Conservation (phyloP, 306 rosid species). For the Carpinus fangiana region DNA sequence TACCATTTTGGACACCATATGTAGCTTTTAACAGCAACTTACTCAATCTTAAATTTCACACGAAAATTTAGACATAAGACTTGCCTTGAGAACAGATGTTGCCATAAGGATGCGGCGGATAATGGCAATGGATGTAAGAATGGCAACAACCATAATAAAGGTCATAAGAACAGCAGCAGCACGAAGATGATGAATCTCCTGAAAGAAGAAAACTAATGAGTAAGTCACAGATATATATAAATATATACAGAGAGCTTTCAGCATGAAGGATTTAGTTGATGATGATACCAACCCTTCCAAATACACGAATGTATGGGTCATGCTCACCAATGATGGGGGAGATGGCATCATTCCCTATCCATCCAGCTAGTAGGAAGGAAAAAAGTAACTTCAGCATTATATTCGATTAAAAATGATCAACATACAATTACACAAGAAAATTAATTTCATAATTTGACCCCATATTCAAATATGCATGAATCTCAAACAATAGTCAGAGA, state of each 20-base stretch:
- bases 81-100: constrained; percentile 94
- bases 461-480: background rate
- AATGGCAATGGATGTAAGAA: constrained; percentile 88
- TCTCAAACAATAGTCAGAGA: constrained; percentile 6
- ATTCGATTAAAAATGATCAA: constrained; percentile 17
- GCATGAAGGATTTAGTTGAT: constrained; percentile 17
- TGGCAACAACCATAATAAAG: constrained; percentile 65
- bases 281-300: constrained; percentile 75
- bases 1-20: background rate
- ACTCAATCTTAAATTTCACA: background rate
- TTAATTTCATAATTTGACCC: background rate
- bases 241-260: background rate
- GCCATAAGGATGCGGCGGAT: constrained; percentile 97
- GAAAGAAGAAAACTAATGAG: constrained; percentile 37
- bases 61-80: constrained; percentile 28
- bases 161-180: constrained; percentile 84
- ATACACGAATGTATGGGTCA: constrained; percentile 71
- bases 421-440: constrained; percentile 7
- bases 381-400: constrained; percentile 35
- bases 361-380: constrained; percentile 73
- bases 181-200: constrained; percentile 87
- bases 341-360: constrained; percentile 91
- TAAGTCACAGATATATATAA: constrained; percentile 14
- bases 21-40: too few species aligned
- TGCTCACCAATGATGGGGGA: constrained; percentile 91